These are phyloP conservation scores for Chenopodium formosanum DNA, from an alignment of 148 eudicot species.

Conservation along the genomic window DNA sequence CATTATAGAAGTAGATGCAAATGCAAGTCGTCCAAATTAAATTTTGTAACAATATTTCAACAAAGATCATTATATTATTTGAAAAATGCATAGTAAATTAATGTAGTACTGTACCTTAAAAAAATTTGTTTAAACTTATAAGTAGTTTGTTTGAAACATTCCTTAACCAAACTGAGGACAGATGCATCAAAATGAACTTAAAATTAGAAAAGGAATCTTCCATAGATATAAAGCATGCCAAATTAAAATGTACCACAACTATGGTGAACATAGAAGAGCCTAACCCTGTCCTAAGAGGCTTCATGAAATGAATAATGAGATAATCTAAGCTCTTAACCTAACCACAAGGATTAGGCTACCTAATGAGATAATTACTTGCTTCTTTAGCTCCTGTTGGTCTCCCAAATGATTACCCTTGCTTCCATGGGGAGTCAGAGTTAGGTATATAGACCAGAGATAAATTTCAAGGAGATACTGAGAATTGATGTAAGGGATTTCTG, in stretches of 20 bases:
- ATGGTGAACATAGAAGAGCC: not conserved
- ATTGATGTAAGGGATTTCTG: not conserved
- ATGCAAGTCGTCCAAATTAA: not conserved
- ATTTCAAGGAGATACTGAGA: not conserved
- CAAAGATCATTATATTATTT: no score
- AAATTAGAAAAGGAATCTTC: not conserved
- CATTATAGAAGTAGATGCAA: no score
- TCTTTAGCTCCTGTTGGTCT: not conserved
- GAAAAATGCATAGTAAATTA: no score
- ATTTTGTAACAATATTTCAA: not conserved
- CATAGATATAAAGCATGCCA: not conserved
- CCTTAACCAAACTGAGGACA: no score
- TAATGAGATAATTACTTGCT: not conserved
- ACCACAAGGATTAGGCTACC: not conserved
- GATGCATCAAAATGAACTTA: not conserved
- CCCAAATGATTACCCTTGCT: not conserved
- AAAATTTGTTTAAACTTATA: no score
- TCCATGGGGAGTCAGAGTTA: not conserved
- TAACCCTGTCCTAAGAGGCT: not conserved
- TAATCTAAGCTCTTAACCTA: not conserved
- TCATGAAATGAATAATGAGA: not conserved
- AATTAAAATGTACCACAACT: not conserved
- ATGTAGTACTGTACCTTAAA: no score
- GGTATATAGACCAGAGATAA: not conserved
- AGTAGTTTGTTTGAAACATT: no score